Evolutionary conservation across 2,329 filamentous ascomycete genomes (phyloP).

Genomic region (Diplodia scrobiculata): DNA sequence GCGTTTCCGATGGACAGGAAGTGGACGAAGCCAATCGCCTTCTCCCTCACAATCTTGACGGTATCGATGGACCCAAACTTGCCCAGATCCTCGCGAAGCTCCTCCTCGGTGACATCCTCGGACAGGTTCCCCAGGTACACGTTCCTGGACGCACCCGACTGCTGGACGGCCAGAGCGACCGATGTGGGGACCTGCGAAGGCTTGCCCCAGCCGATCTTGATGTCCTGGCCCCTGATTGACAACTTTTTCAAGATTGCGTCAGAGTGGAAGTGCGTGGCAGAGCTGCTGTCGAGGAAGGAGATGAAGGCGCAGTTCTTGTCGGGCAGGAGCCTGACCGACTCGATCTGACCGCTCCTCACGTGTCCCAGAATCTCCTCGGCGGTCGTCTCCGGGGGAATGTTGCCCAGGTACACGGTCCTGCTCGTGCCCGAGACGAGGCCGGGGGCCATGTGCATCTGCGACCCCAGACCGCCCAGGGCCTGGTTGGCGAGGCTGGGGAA

Average conservation of each 20-base stretch:
- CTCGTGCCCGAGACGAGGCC: constrained; percentile 86
- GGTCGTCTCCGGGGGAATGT: constrained; percentile 95
- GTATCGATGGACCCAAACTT: constrained; percentile 98
- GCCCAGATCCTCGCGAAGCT: constrained; percentile 88
- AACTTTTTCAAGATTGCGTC: constrained; percentile 99
- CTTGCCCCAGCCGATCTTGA: constrained; percentile 99
- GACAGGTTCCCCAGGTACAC: constrained; percentile 93
- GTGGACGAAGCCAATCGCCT: constrained; percentile 96
- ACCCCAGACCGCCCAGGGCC: constrained; percentile 65
- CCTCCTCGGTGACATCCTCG: constrained; percentile 87
- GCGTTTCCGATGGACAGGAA: constrained; percentile 97
- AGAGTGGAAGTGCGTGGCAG: constrained; percentile 97
- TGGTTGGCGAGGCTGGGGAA: constrained; percentile 66
- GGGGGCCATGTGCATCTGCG: constrained; percentile 74
- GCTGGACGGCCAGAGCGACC: constrained; percentile 94
- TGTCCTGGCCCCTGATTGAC: constrained; percentile 96
- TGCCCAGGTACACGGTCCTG: constrained; percentile 94
- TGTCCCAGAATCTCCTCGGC: constrained; percentile 96
- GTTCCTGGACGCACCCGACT: constrained; percentile 93
- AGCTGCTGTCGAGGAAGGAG: constrained; percentile 96
- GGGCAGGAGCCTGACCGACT: constrained; percentile 93
- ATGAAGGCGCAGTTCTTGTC: constrained; percentile 99
- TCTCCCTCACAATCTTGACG: constrained; percentile 95
- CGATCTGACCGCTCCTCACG: constrained; percentile 95
- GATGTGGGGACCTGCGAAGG: constrained; percentile 97